Evolutionary conservation across 805 yeast species (phyloP).

Genomic region (Wickerhamomyces queroliae): DNA sequence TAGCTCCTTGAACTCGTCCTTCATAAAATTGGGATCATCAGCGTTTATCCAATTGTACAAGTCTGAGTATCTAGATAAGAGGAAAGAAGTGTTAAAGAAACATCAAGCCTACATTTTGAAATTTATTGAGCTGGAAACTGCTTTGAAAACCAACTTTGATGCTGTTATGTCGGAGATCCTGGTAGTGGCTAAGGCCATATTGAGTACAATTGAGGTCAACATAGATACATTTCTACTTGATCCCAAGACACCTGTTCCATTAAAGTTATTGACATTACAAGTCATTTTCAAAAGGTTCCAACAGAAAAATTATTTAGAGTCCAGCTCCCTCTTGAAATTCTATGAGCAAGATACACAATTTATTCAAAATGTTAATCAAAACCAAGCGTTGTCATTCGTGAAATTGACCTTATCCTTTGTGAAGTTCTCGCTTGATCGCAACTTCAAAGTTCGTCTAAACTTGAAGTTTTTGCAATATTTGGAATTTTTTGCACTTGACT

Average conservation of each 20-base stretch:
- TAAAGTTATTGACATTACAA: constrained; percentile 18
- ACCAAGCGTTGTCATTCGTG: constrained; percentile 10
- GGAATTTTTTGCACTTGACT: constrained; percentile 8
- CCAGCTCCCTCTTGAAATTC: constrained; percentile 6
- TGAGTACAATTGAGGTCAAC: too few relatives aligned
- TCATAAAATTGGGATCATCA: constrained; percentile 16
- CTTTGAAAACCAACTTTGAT: constrained; percentile 5
- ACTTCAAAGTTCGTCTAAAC: constrained; percentile 16
- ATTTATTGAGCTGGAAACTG: constrained; percentile 17
- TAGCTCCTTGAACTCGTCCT: constrained; percentile 11
- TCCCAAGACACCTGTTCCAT: constrained; percentile 1
- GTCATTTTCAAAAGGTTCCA: constrained; percentile 18
- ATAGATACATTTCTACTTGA: not conserved
- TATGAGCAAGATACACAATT: constrained; percentile 3
- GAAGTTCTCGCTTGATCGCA: constrained; percentile 9
- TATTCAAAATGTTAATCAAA: constrained; percentile 1
- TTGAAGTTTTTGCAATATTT: constrained; percentile 17
- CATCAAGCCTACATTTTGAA: constrained; percentile 18
- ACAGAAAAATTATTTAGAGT: constrained; percentile 4
- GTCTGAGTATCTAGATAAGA: constrained; percentile 5
- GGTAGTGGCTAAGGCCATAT: too few relatives aligned
- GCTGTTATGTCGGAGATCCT: constrained; percentile 4
- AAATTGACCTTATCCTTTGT: constrained; percentile 17
- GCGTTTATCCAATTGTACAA: constrained; percentile 19
- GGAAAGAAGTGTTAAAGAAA: constrained; percentile 8